phyloP scores from a whole-genome alignment of 108 stramenopile genomes.

The Mayamaea pseudoterrestris region DNA sequence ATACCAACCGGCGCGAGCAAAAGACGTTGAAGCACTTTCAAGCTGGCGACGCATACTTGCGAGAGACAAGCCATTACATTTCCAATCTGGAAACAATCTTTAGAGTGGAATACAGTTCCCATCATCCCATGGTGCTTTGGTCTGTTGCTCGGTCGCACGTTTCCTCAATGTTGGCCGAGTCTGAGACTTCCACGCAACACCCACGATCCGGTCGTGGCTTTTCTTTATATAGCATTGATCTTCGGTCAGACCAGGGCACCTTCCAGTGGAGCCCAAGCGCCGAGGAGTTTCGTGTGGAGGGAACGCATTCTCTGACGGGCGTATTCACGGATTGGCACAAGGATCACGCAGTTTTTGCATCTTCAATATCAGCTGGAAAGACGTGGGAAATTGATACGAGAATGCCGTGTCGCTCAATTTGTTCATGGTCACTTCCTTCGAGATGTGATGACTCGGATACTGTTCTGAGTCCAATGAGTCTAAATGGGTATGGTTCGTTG shows the following conservation, averaged over 20 bases:
- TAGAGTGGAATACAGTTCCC: constrained; percentile 22
- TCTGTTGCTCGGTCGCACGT: constrained; percentile 29
- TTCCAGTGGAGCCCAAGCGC: constrained; percentile 76
- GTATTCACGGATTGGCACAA: constrained; percentile 32
- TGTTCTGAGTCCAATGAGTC: constrained; percentile 8
- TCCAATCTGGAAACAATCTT: constrained; percentile 23
- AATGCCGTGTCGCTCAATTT: constrained; percentile 40
- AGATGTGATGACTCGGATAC: constrained; percentile 15
- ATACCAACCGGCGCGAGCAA: background rate
- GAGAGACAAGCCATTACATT: constrained; percentile 18
- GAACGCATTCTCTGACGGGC: constrained; percentile 53
- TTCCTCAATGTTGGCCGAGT: constrained; percentile 18
- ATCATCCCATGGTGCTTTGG: constrained; percentile 51
- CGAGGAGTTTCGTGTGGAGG: constrained; percentile 45
- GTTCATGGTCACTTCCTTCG: constrained; percentile 49
- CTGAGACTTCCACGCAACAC: constrained; percentile 5
- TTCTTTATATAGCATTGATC: constrained; percentile 52
- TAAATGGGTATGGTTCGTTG: constrained; percentile 18
- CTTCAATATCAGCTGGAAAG: constrained; percentile 53
- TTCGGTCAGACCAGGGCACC: constrained; percentile 34
- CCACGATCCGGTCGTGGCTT: constrained; percentile 30
- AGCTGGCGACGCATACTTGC: constrained; percentile 3
- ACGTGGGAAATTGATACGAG: constrained; percentile 62
- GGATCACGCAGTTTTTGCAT: constrained; percentile 36
- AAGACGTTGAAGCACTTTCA: constrained; percentile 15